Evolutionary conservation across 176 grass and related monocot species (phyloP).

Genomic region (Musa troglodytarum): DNA sequence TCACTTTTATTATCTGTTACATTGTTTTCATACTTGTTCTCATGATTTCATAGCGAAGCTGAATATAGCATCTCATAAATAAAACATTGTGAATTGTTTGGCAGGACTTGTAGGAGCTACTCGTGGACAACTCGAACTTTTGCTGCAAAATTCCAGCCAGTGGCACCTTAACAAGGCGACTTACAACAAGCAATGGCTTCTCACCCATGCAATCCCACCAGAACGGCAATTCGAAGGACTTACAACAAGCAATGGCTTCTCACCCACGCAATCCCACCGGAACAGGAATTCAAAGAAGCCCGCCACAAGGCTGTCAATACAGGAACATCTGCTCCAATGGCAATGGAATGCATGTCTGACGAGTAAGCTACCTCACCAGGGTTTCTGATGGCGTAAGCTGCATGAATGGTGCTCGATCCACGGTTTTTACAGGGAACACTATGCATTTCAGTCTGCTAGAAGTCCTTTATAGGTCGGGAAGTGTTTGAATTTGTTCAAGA

Average conservation of each 20-base stretch:
- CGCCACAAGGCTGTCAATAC: neutral
- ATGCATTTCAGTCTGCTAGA: neutral
- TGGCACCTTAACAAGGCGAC: neutral
- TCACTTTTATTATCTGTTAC: too few species aligned
- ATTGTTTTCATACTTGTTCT: too few species aligned
- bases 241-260: neutral
- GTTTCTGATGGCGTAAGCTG: too few species aligned
- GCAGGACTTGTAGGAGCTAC: slow-evolving; percentile 13
- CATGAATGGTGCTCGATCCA: neutral
- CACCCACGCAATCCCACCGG: neutral
- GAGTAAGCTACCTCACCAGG: too few species aligned
- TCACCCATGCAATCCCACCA: neutral
- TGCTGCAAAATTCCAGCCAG: slow-evolving; percentile 1
- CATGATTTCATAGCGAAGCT: too few species aligned
- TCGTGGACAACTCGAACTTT: slow-evolving; percentile 6
- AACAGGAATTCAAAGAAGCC: neutral
- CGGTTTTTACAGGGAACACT: neutral
- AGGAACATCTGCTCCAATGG: neutral
- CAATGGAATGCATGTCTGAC: neutral
- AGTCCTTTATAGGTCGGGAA: neutral
- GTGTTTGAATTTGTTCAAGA: neutral
- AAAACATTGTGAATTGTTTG: neutral
- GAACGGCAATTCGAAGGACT: neutral
- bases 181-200: neutral
- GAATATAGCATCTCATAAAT: neutral